A percentile compares a stretch with the other conserved stretches of the same genome.
These are phyloP conservation scores for Pyricularia grisea DNA, from an alignment of 2,329 filamentous ascomycete species.

Conservation along the genomic window DNA sequence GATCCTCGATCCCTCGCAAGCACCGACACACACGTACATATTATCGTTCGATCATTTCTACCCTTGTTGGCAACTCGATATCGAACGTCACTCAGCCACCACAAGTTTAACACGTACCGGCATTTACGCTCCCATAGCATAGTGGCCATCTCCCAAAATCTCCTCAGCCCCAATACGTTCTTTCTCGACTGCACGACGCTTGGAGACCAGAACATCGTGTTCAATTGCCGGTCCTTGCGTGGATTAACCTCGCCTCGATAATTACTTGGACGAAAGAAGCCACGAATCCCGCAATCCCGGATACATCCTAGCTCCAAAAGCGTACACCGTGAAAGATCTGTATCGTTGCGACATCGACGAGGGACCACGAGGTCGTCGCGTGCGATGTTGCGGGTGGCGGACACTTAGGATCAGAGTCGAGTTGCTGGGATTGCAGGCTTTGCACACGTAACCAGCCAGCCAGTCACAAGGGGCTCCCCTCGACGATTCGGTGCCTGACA, in stretches of 20 bases:
- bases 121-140: not conserved
- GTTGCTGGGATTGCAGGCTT: conserved; percentile 2
- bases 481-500: not conserved
- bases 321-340: not conserved
- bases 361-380: conserved; percentile 22
- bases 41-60: not conserved
- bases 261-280: not conserved
- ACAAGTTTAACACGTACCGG: not conserved
- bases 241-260: not conserved
- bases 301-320: not conserved
- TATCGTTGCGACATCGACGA: conserved; percentile 12
- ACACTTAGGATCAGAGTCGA: conserved; percentile 14
- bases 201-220: not conserved
- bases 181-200: not conserved
- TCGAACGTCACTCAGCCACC: not conserved
- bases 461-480: not conserved
- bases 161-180: not conserved
- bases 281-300: not conserved
- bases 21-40: not conserved
- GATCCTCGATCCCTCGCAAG: not conserved
- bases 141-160: not conserved
- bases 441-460: not conserved
- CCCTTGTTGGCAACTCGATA: not conserved
- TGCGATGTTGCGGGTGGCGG: conserved; percentile 37
- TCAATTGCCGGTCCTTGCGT: not conserved